phyloP scores from a whole-genome alignment of 495 filamentous ascomycete genomes.

The Penicillium coprophilum region DNA sequence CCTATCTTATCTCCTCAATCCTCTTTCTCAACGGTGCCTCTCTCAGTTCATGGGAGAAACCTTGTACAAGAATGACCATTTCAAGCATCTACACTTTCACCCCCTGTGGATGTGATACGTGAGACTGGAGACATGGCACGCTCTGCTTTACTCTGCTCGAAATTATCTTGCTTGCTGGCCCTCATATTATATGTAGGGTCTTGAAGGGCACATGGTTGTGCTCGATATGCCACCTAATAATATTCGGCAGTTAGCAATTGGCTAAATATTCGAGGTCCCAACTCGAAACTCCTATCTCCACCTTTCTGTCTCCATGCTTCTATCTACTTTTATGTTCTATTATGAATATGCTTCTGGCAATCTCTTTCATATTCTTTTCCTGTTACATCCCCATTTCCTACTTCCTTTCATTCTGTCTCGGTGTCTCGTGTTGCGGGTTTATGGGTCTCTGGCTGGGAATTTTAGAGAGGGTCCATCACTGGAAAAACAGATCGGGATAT shows the following conservation, averaged over 20 bases:
- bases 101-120: background rate
- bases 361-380: background rate
- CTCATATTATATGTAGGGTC: background rate
- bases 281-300: background rate
- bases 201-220: background rate
- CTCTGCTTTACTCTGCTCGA: background rate
- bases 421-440: constrained; percentile 30
- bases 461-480: constrained; percentile 42
- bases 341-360: constrained; percentile 8
- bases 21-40: background rate
- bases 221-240: background rate
- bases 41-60: background rate
- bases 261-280: background rate
- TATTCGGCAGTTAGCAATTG: background rate
- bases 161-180: background rate
- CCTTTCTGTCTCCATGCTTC: background rate
- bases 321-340: constrained; percentile 4
- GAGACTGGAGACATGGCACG: background rate
- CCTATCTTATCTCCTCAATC: constrained; percentile 9
- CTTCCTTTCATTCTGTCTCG: constrained; percentile 12
- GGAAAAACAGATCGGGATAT: constrained; percentile 31
- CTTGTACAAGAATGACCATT: constrained; percentile 7
- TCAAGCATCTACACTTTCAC: constrained; percentile 4
- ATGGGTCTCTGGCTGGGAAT: constrained; percentile 33
- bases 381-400: background rate